Conservation (phyloP, 1,284 basidiomycete genomes). For the Coniferiporia weirii region DNA sequence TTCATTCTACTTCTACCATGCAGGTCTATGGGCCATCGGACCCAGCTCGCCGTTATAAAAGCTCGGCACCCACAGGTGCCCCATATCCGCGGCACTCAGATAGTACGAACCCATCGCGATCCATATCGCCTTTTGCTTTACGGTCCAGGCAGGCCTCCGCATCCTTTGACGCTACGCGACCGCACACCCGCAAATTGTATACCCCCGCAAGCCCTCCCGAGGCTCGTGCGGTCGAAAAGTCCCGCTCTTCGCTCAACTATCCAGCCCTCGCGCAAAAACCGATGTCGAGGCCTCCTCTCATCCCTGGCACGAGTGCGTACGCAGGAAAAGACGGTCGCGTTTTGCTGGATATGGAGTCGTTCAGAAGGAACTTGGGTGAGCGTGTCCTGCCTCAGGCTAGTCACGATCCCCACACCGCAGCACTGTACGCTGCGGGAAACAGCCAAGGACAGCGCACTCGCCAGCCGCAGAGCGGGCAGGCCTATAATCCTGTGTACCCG, state of each 20-base stretch:
- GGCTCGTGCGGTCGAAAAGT: neutral
- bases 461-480: neutral
- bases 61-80: neutral
- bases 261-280: neutral
- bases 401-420: neutral
- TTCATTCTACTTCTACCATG: neutral
- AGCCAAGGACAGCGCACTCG: neutral
- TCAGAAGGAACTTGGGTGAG: neutral
- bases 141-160: neutral
- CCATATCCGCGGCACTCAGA: neutral
- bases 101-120: neutral
- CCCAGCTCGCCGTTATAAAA: neutral
- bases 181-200: neutral
- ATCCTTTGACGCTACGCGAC: neutral
- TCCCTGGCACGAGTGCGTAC: neutral
- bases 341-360: neutral
- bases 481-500: neutral
- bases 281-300: neutral
- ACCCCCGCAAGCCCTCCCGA: neutral
- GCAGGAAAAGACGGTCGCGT: neutral
- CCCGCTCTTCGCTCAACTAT: neutral
- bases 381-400: neutral
- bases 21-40: neutral
- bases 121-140: neutral
- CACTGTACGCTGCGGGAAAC: neutral